phyloP scores from a whole-genome alignment of 2,329 filamentous ascomycete genomes.

The Phyllachora maydis region DNA sequence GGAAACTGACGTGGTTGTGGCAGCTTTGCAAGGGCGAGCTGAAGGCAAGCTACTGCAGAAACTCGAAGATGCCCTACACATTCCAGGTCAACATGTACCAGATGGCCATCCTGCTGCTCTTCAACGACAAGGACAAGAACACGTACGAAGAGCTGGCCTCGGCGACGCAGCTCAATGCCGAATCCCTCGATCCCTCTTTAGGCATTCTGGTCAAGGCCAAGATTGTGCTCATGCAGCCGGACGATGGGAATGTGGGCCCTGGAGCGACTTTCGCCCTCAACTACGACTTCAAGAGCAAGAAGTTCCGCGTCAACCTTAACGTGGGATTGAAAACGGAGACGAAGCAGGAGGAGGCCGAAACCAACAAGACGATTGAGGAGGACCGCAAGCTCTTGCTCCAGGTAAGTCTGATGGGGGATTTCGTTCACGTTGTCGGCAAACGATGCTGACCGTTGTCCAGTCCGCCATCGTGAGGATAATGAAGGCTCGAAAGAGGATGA shows the following conservation, averaged over 20 bases:
- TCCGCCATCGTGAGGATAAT: constrained; percentile 98
- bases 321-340: constrained; percentile 86
- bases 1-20: constrained; percentile 96
- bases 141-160: constrained; percentile 75
- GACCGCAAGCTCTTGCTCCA: constrained; percentile 92
- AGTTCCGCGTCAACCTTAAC: constrained; percentile 92
- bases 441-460: too few species aligned
- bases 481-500: constrained; percentile 98
- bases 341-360: constrained; percentile 91
- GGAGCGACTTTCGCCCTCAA: constrained; percentile 73
- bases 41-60: constrained; percentile 81
- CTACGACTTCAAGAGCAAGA: constrained; percentile 95
- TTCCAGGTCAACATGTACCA: constrained; percentile 97
- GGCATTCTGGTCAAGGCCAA: constrained; percentile 83
- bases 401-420: constrained; percentile 54
- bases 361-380: constrained; percentile 98
- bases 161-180: constrained; percentile 58
- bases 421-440: too few species aligned
- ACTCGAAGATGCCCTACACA: constrained; percentile 76
- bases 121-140: constrained; percentile 77
- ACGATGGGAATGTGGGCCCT: constrained; percentile 53
- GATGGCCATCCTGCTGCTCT: constrained; percentile 86
- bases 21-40: constrained; percentile 95
- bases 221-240: constrained; percentile 45
- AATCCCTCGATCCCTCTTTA: constrained; percentile 72